A percentile compares a stretch with the other conserved stretches of the same genome.
Evolutionary conservation across 2,329 filamentous ascomycete species (phyloP).

Genomic region (Trichoderma brevicompactum): DNA sequence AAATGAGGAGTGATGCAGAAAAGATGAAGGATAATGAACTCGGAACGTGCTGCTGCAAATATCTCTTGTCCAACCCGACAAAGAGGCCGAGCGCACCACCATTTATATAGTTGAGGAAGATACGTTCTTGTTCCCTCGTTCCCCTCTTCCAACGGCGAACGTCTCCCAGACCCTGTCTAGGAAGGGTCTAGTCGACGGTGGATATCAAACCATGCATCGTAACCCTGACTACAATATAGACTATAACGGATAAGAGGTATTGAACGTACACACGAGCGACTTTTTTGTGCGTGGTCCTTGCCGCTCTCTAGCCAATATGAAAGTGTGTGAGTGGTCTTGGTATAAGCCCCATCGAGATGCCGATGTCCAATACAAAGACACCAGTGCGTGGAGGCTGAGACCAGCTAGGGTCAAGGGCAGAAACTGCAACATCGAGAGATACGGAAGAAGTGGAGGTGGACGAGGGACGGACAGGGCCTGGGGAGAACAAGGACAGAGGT

Average conservation of each 20-base stretch:
- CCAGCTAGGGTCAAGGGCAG: conserved; percentile 24
- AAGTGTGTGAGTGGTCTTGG: conserved; percentile 17
- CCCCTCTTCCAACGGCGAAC: conserved; percentile 19
- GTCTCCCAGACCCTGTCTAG: background rate
- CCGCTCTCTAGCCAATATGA: conserved; percentile 5
- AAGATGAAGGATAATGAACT: background rate
- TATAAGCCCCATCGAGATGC: conserved; percentile 21
- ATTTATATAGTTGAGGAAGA: conserved; percentile 24
- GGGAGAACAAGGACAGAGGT: conserved; percentile 6
- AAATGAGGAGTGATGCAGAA: background rate
- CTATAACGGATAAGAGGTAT: conserved; percentile 5
- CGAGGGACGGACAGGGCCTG: conserved; percentile 7
- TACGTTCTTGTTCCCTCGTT: background rate
- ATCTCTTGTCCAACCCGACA: conserved; percentile 17
- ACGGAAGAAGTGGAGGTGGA: conserved; percentile 18
- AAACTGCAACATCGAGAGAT: conserved; percentile 29
- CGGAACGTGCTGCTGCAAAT: background rate
- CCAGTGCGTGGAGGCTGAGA: conserved; percentile 25
- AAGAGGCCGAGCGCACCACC: conserved; percentile 10
- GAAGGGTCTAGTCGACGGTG: conserved; percentile 9
- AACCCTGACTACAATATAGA: conserved; percentile 21
- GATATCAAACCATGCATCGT: conserved; percentile 21
- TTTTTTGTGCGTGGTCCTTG: conserved; percentile 3
- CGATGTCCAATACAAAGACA: conserved; percentile 21
- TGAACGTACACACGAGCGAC: conserved; percentile 8